phyloP scores from a whole-genome alignment of 2,329 filamentous ascomycete genomes.

The Penicillium sp. region DNA sequence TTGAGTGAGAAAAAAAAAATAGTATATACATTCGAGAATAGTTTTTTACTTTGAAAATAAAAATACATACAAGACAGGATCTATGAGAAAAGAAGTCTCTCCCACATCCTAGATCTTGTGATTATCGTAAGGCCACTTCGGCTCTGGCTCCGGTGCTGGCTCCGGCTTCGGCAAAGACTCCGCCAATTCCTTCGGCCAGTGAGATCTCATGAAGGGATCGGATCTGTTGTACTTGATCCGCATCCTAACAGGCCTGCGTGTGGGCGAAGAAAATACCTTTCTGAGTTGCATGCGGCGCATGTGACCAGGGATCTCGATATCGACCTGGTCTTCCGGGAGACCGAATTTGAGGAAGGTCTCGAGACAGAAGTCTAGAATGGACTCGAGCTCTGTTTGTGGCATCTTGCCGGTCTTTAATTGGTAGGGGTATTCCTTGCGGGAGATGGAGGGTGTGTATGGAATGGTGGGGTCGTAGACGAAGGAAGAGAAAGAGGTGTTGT shows the following conservation, averaged over 20 bases:
- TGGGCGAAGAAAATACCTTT: slow-evolving; percentile 11
- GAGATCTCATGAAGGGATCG: slow-evolving; percentile 18
- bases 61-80: slow-evolving; percentile 1
- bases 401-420: slow-evolving; percentile 11
- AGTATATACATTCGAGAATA: slow-evolving; percentile 16
- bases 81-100: background rate
- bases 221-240: slow-evolving; percentile 12
- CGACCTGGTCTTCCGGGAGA: slow-evolving; percentile 32
- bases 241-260: slow-evolving; percentile 1
- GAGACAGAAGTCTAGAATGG: slow-evolving; percentile 38
- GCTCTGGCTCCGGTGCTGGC: background rate
- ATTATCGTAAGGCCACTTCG: slow-evolving; percentile 1
- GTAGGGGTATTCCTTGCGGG: slow-evolving; percentile 10
- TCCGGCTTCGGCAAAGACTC: background rate
- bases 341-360: slow-evolving; percentile 31
- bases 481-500: background rate
- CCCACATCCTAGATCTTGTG: background rate
- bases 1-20: background rate
- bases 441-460: slow-evolving; percentile 8
- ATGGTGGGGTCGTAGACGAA: slow-evolving; percentile 5
- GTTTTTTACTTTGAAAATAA: slow-evolving; percentile 7
- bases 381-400: slow-evolving; percentile 18
- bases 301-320: slow-evolving; percentile 37
- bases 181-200: slow-evolving; percentile 5
- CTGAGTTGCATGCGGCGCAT: slow-evolving; percentile 24